These are phyloP conservation scores for Chamaenerion angustifolium DNA, from an alignment of 345 rosid species.

Conservation along the genomic window DNA sequence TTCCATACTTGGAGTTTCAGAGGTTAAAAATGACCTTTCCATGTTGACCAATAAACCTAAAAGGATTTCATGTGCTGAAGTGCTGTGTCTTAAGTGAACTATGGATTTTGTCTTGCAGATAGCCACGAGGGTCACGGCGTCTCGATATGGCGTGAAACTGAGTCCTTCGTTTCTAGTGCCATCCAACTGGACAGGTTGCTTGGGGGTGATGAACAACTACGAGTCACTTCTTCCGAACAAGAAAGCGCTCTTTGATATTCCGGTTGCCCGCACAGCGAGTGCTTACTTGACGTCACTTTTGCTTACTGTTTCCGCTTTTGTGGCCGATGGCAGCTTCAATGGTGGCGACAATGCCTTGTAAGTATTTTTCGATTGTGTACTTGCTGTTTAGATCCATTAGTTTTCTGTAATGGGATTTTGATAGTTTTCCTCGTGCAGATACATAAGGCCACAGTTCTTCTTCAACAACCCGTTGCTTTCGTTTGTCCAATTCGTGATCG, in stretches of 20 bases:
- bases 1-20: conserved; percentile 76
- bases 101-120: conserved; percentile 29
- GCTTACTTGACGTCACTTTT: conserved; percentile 72
- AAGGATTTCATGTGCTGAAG: not conserved
- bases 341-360: conserved; percentile 95
- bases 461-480: conserved; percentile 78
- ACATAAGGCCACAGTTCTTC: conserved; percentile 83
- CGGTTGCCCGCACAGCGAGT: conserved; percentile 79
- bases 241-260: conserved; percentile 76
- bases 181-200: conserved; percentile 90
- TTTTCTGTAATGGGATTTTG: not conserved
- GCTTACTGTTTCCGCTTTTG: conserved; percentile 63
- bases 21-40: conserved; percentile 24
- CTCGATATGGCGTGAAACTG: conserved; percentile 49
- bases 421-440: conserved; percentile 29
- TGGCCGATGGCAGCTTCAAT: conserved; percentile 74
- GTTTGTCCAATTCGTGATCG: conserved; percentile 67
- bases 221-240: conserved; percentile 83
- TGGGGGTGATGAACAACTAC: conserved; percentile 86
- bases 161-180: conserved; percentile 93
- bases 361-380: conserved; percentile 12
- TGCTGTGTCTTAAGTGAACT: not conserved
- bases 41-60: not conserved
- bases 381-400: not conserved
- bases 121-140: conserved; percentile 74